Evolutionary conservation across 495 filamentous ascomycete species (phyloP), one percentile per base, ranked within the genome.

Genomic region (Halenospora varia): DNA sequence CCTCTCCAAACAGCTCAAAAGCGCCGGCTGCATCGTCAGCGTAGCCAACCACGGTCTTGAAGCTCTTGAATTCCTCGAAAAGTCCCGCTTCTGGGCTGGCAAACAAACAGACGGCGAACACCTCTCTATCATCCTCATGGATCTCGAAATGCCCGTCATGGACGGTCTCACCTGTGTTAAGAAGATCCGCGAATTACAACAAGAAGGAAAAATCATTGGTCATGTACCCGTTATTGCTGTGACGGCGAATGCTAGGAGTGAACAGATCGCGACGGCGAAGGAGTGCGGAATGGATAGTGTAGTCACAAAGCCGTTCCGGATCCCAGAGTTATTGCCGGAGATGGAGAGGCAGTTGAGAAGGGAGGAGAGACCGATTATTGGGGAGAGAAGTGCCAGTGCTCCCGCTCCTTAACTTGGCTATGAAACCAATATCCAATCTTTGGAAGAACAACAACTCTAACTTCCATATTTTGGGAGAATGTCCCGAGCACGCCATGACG

Each of bases 61-160:
- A 13, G 29, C 13, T 13, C 13, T 35, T 4, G 29, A 35, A 6
- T 35, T 35, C 13, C 4, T 35, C 29, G 13, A 13, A 13, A 35
- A 13, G 29, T 35, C 13, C 4, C 6, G 13, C 4, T 35, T 6
- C 29, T 35, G 29, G 29, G 29, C 13, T 35, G 29, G 29, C 13
- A 13, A 35, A 6, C 6, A 13, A 6, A 35, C 4, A 13, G 29
- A 35, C 4, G 29, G 29, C 4, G 29, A 35, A 13, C 4, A 13
- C 4, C 13, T 35, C 4, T 6, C 6, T 35, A 13, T 35, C 4
- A 35, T 35, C 4, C 13, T 35, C 6, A 35, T 35, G 29, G 29
- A 35, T 61, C 77, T 90, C 53, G 89, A 92, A 65, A 93, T 93
- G 90, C 89, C 89, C 0, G 79, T 92, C 23, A 92, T 93, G 89